Evolutionary conservation across 2,329 filamentous ascomycete genomes (phyloP), one percentile per base, ranked within the genome.

Genomic region (Seiridium cupressi): DNA sequence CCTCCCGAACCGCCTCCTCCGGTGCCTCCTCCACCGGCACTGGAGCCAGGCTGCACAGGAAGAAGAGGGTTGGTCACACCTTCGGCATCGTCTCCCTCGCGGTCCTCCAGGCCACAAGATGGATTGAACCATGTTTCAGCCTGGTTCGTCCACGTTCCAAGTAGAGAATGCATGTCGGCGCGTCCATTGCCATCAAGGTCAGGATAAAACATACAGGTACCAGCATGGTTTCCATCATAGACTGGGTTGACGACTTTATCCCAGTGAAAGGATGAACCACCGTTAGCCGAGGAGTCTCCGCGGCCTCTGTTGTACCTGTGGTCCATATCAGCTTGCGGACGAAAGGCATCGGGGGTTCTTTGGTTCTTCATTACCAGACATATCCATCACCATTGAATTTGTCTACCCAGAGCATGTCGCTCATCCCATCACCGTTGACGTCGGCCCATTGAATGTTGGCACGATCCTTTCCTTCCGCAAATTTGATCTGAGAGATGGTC

Each of bases 401-500:
- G 55, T 78, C 67, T 31, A 71, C 61, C 66, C 66, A 72, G 32
- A 76, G 57, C 31, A 76, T 61, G 62, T 78, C 76, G 18, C 66
- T 71, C 5, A 53, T 62, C 13, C 73, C 73, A 47, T 76, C 73
- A 10, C 74, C 73, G 56, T 78, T 73, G 31, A 77, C 70, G 62
- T 79, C 77, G 3, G 70, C 72, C 44, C 65, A 79, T 7, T 70
- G 69, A 9, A 75, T 56, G 59, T 77, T 74, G 10, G 74, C 73
- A 1, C 75, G 71, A 53, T 77, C 75, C 10, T 64, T 65, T 34
- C 56, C 64, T 44, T 69, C 65, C 10, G 64, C 55, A 51, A 63
- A 63, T 62, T 73, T 75, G 59, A 74, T 63, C 65, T 73, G 71
- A n/a, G 58, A 65, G 10, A 67, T 63, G 58, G 64, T 35, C 44